phyloP scores from a whole-genome alignment of 1,284 basidiomycete genomes.

The Moniliophthora roreri region DNA sequence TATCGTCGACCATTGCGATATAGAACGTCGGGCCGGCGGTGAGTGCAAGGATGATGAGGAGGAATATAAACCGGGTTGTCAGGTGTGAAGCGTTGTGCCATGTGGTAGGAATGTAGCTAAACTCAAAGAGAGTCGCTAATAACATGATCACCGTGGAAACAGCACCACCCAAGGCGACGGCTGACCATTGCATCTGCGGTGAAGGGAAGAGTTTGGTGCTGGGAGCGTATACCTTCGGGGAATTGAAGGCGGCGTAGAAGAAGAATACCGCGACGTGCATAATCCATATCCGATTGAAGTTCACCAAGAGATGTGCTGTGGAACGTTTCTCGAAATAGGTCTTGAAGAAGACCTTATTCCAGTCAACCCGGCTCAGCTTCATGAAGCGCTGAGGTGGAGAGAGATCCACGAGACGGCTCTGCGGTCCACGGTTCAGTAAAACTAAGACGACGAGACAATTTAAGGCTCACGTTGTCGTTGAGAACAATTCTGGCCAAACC shows the following conservation, averaged over 20 bases:
- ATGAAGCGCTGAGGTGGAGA: conserved; percentile 90
- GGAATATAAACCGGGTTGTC: conserved; percentile 84
- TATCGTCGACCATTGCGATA: conserved; percentile 76
- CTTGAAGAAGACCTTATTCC: conserved; percentile 94
- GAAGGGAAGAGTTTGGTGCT: conserved; percentile 56
- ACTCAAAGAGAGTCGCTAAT: conserved; percentile 87
- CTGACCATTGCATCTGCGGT: conserved; percentile 90
- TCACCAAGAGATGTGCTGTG: conserved; percentile 86
- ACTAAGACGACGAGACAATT: background rate
- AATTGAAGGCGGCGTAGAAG: conserved; percentile 96
- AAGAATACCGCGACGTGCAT: conserved; percentile 89
- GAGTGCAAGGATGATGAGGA: conserved; percentile 82
- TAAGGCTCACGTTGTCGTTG: conserved; percentile 70
- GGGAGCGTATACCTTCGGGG: conserved; percentile 88
- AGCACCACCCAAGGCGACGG: conserved; percentile 86
- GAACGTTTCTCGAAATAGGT: conserved; percentile 96
- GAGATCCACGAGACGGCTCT: conserved; percentile 88
- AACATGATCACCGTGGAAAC: conserved; percentile 93
- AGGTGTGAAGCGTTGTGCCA: conserved; percentile 97
- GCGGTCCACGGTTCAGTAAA: conserved; percentile 12
- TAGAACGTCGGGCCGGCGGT: conserved; percentile 91
- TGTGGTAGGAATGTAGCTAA: conserved; percentile 93
- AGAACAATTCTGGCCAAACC: conserved; percentile 92
- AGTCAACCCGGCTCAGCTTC: conserved; percentile 88
- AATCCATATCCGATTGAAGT: conserved; percentile 98